These are phyloP conservation scores for Rhazya stricta DNA, from an alignment of 257 asterid species.

Conservation along the genomic window DNA sequence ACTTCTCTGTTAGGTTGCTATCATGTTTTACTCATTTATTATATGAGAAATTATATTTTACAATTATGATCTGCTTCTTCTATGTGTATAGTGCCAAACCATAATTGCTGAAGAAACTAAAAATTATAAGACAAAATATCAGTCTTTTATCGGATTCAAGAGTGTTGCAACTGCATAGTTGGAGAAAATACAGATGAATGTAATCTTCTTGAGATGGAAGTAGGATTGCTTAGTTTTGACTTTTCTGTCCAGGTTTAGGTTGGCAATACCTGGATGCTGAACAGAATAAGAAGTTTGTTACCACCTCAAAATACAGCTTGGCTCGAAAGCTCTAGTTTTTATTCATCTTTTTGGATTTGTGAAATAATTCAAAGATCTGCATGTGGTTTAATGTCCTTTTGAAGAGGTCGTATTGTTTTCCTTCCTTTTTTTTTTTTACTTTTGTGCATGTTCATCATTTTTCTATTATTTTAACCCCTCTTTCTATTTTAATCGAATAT, in stretches of 20 bases:
- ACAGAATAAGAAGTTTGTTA: constrained; percentile 28
- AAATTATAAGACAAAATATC: no score
- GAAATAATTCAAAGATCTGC: no score
- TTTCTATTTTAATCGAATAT: no score
- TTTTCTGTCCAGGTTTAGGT: constrained; percentile 30
- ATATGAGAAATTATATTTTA: constrained; percentile 1
- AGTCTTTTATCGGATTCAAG: neutral
- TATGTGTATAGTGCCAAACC: neutral
- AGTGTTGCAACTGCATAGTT: neutral
- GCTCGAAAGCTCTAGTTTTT: constrained; percentile 33
- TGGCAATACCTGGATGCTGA: constrained; percentile 30
- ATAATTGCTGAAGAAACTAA: neutral
- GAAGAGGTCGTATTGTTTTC: no score
- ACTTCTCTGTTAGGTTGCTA: neutral
- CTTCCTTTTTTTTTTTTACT: no score
- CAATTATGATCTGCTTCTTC: neutral
- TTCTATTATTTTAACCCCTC: neutral
- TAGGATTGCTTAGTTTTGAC: neutral
- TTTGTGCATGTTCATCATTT: neutral
- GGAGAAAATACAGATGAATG: neutral
- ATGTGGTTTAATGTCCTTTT: neutral
- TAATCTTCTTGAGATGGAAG: neutral
- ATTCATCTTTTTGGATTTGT: neutral
- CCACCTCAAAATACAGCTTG: constrained; percentile 29
- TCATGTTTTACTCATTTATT: neutral